Percentiles rank a stretch among this genome's conserved stretches.
These are phyloP conservation scores for Petunia axillaris DNA, from an alignment of 257 asterid genomes.

Conservation along the genomic window DNA sequence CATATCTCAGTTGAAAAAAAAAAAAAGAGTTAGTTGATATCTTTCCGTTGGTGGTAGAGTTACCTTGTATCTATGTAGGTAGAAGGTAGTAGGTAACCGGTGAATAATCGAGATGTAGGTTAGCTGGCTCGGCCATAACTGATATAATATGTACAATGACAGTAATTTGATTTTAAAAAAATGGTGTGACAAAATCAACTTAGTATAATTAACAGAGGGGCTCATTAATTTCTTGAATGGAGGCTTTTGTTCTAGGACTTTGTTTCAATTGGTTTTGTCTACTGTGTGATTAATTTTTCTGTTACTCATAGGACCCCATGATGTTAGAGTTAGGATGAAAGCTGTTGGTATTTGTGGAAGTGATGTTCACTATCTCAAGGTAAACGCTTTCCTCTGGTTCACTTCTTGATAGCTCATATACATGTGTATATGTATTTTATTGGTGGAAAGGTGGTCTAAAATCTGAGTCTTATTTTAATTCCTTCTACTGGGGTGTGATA, in stretches of 20 bases:
- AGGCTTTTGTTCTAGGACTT: background rate
- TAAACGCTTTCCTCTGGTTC: slow-evolving; percentile 24
- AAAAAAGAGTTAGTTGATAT: too few species aligned
- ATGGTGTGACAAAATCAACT: background rate
- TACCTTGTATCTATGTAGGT: too few species aligned
- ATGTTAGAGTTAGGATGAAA: slow-evolving; percentile 87
- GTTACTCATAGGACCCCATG: slow-evolving; percentile 61
- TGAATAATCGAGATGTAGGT: too few species aligned
- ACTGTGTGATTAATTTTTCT: background rate
- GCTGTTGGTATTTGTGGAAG: slow-evolving; percentile 99
- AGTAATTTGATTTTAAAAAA: background rate
- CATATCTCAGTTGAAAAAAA: too few species aligned
- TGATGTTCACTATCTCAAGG: slow-evolving; percentile 96
- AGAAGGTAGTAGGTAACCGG: too few species aligned
- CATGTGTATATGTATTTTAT: background rate
- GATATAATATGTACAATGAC: background rate
- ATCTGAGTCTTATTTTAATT: background rate
- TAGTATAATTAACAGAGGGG: background rate
- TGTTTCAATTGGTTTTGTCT: background rate
- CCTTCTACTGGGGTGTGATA: background rate
- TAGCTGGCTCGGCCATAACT: too few species aligned
- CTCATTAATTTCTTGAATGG: background rate
- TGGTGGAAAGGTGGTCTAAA: background rate
- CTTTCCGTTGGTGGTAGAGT: too few species aligned
- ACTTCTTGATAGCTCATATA: background rate